phyloP scores from a whole-genome alignment of 2,329 filamentous ascomycete genomes.

The Fusarium goolgardi region DNA sequence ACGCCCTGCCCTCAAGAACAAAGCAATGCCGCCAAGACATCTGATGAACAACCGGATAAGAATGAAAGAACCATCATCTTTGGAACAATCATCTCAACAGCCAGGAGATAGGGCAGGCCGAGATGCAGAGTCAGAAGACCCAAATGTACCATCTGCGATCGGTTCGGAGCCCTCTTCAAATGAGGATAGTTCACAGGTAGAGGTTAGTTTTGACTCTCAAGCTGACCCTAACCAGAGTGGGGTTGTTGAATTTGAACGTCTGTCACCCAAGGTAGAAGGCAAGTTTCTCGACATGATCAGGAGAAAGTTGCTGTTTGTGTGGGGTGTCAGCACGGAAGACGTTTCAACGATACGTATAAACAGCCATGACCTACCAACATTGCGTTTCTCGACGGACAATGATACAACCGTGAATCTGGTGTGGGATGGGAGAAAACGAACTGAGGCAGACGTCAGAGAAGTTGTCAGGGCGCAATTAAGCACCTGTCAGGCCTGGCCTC shows the following conservation, averaged over 20 bases:
- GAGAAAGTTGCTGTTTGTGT: background rate
- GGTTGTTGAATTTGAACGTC: background rate
- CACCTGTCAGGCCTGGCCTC: background rate
- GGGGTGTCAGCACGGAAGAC: background rate
- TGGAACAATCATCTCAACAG: background rate
- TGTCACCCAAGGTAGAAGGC: background rate
- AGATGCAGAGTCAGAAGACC: too few species aligned
- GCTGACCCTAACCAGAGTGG: too few species aligned
- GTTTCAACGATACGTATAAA: background rate
- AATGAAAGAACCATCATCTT: background rate
- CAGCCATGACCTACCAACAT: fast-evolving
- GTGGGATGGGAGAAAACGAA: too few species aligned
- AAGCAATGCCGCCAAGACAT: fast-evolving
- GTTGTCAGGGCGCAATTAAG: background rate
- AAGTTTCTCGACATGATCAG: background rate
- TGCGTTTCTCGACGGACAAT: background rate
- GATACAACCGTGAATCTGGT: background rate
- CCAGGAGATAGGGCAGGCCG: background rate
- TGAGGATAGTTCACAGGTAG: too few species aligned
- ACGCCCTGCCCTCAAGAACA: too few species aligned
- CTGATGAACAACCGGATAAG: background rate
- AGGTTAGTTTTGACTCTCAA: too few species aligned
- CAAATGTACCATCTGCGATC: background rate
- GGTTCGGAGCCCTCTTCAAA: fast-evolving
- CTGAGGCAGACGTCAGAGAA: too few species aligned